phyloP scores from a whole-genome alignment of 208 protist species.

The Leishmania mexicana region DNA sequence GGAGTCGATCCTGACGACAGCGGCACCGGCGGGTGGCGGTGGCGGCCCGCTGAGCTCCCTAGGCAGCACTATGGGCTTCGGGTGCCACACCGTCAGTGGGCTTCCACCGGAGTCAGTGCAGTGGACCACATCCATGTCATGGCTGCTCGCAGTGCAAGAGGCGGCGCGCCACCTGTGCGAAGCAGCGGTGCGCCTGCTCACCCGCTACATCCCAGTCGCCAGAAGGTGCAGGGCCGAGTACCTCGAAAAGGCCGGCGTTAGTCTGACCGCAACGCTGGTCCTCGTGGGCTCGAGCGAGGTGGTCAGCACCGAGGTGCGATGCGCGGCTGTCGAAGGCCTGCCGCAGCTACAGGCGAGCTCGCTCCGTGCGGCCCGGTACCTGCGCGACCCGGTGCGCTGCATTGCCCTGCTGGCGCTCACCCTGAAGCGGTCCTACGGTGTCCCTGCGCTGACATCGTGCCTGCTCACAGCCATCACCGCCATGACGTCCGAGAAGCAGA shows the following conservation, averaged over 20 bases:
- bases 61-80: conserved; percentile 5
- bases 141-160: conserved; percentile 43
- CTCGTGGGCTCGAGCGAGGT: conserved; percentile 42
- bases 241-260: conserved; percentile 49
- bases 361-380: conserved; percentile 44
- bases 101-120: neutral
- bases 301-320: conserved; percentile 21
- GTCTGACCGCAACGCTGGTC: conserved; percentile 58
- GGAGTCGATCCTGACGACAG: neutral
- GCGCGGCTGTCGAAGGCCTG: conserved; percentile 40
- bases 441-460: conserved; percentile 36
- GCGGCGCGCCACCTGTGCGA: conserved; percentile 50
- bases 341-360: conserved; percentile 51
- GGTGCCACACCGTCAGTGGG: neutral
- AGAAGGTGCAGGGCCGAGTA: conserved; percentile 17
- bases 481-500: conserved; percentile 49
- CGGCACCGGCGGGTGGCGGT: neutral
- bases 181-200: conserved; percentile 51
- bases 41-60: neutral
- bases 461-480: conserved; percentile 28
- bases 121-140: conserved; percentile 23
- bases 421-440: conserved; percentile 19
- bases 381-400: conserved; percentile 54
- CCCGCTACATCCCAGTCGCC: conserved; percentile 35
- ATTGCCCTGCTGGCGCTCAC: conserved; percentile 40